These are phyloP conservation scores for Kwoniella heveanensis DNA, from an alignment of 768 basidiomycete genomes.

Conservation along the genomic window DNA sequence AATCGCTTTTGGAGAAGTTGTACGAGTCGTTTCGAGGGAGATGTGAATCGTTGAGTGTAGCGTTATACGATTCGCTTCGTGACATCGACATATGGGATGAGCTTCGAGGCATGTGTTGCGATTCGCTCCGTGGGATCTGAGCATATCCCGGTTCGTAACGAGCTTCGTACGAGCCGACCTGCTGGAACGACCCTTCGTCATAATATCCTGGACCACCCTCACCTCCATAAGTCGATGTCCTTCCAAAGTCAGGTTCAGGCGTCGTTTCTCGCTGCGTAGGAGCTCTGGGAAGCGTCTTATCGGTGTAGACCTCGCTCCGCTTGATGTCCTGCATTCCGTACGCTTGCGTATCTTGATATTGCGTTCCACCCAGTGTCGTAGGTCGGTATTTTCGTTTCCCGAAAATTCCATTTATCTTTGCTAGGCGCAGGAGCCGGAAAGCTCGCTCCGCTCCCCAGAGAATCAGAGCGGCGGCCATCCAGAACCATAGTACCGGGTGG, in stretches of 20 bases:
- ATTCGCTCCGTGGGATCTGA: conserved; percentile 3
- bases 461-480: conserved; percentile 67
- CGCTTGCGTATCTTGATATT: conserved; percentile 18
- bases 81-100: background rate
- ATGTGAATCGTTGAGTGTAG: background rate
- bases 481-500: conserved; percentile 68
- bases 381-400: conserved; percentile 30
- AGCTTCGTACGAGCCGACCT: conserved; percentile 40
- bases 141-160: conserved; percentile 36
- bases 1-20: background rate
- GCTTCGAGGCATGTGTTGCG: conserved; percentile 10
- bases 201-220: too few relatives aligned
- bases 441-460: conserved; percentile 69
- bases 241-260: conserved; percentile 21
- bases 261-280: conserved; percentile 8
- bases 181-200: conserved; percentile 46
- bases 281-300: conserved; percentile 35
- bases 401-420: conserved; percentile 65
- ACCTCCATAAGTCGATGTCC: conserved; percentile 8
- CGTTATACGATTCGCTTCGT: background rate
- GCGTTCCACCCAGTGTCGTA: conserved; percentile 35
- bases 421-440: conserved; percentile 63
- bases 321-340: conserved; percentile 33
- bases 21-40: conserved; percentile 1
- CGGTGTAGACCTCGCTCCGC: conserved; percentile 19